Conservation (phyloP, 2,329 filamentous ascomycete genomes). For the Ophiobolus disseminans region DNA sequence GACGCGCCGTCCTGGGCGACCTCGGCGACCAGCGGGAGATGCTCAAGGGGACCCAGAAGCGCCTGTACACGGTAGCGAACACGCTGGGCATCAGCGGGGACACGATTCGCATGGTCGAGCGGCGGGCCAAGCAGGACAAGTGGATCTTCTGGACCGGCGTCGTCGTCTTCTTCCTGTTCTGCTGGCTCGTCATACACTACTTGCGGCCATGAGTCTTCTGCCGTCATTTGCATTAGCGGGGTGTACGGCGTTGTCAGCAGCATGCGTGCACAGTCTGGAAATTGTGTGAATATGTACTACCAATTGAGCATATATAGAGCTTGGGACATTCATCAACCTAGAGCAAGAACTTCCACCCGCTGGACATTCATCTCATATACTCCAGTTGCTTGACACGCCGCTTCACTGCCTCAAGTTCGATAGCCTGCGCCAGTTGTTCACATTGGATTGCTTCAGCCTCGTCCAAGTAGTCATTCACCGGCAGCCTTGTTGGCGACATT, state of each 20-base stretch:
- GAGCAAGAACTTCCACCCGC: too few relatives aligned
- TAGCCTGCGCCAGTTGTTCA: too few relatives aligned
- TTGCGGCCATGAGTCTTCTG: conserved; percentile 64
- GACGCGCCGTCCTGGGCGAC: conserved; percentile 87
- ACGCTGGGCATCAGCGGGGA: conserved; percentile 93
- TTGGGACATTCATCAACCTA: too few relatives aligned
- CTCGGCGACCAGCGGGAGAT: conserved; percentile 90
- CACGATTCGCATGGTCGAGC: conserved; percentile 95
- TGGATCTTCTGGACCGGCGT: conserved; percentile 96
- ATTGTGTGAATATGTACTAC: too few relatives aligned
- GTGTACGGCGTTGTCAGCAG: neutral
- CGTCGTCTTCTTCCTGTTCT: conserved; percentile 86
- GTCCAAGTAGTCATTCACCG: too few relatives aligned
- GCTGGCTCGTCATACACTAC: conserved; percentile 88
- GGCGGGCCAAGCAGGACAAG: conserved; percentile 91
- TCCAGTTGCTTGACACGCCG: too few relatives aligned
- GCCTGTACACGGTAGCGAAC: conserved; percentile 90
- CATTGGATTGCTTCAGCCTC: too few relatives aligned
- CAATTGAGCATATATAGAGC: too few relatives aligned
- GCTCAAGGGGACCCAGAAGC: conserved; percentile 90
- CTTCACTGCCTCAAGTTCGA: too few relatives aligned
- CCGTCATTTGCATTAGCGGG: conserved; percentile 1
- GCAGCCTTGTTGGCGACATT: too few relatives aligned
- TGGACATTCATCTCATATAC: too few relatives aligned
- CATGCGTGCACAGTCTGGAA: neutral